Conservation (phyloP, 257 asterid species). For the Solanum raphanifolium region DNA sequence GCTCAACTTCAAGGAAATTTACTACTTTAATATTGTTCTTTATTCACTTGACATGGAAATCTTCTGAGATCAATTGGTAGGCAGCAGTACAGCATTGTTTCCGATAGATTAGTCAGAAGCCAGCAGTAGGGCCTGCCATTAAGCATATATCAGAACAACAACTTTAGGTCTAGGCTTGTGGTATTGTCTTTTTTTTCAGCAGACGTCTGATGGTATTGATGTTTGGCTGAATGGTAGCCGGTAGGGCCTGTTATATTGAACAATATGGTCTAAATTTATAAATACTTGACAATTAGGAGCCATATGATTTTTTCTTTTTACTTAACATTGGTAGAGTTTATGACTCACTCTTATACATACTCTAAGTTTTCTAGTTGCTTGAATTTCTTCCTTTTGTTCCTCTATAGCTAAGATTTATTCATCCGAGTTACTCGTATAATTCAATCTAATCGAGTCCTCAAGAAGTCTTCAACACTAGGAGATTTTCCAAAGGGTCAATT, state of each 20-base stretch:
- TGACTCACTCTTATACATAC: not conserved
- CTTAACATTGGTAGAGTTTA: not conserved
- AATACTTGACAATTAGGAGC: not conserved
- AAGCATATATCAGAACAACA: not conserved
- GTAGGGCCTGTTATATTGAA: not conserved
- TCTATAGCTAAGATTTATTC: not conserved
- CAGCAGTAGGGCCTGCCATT: not conserved
- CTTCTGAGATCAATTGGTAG: not conserved
- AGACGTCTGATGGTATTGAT: not conserved
- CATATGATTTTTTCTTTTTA: not conserved
- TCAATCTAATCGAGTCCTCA: not conserved
- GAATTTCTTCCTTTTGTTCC: not conserved
- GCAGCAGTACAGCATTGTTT: not conserved
- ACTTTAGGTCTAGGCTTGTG: not conserved
- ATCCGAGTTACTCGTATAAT: not conserved
- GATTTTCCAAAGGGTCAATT: not conserved
- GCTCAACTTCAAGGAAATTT: not conserved
- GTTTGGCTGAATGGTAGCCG: not conserved
- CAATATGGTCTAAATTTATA: not conserved
- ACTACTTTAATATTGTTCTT: not conserved
- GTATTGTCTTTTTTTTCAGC: not conserved
- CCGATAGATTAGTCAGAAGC: not conserved
- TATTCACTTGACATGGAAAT: not conserved
- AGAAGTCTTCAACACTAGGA: not conserved
- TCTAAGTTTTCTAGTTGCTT: not conserved